Percentiles rank a stretch among this genome's conserved stretches.
These are phyloP conservation scores for Plenodomus biglobosus DNA, from an alignment of 2,329 filamentous ascomycete genomes.

Conservation along the genomic window DNA sequence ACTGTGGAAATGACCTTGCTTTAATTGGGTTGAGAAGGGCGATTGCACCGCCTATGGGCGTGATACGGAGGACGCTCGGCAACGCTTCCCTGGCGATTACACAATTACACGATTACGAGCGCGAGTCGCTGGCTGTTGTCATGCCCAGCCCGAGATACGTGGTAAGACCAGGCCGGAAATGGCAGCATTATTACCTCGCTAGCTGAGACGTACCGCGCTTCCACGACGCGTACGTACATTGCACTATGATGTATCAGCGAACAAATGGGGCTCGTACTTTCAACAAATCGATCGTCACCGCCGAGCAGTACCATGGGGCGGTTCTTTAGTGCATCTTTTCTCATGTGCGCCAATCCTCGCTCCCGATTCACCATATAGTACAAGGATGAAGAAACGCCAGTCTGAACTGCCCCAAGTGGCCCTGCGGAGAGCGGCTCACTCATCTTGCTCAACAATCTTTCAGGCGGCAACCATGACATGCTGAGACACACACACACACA, in stretches of 20 bases:
- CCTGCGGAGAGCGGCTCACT: no score
- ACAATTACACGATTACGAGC: slow-evolving; percentile 23
- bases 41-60: slow-evolving; percentile 22
- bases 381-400: not conserved
- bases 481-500: not conserved
- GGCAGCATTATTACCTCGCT: slow-evolving; percentile 39
- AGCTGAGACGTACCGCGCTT: slow-evolving; percentile 42
- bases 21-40: slow-evolving; percentile 24
- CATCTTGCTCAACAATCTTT: not conserved
- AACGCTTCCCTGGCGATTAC: slow-evolving; percentile 19
- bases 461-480: not conserved
- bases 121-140: slow-evolving; percentile 17
- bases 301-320: slow-evolving; percentile 22
- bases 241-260: slow-evolving; percentile 26
- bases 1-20: slow-evolving; percentile 34
- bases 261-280: slow-evolving; percentile 26
- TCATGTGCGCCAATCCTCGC: slow-evolving; percentile 19
- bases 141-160: slow-evolving; percentile 9
- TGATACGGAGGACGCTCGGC: slow-evolving; percentile 36
- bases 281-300: slow-evolving; percentile 18
- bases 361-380: not conserved
- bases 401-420: not conserved
- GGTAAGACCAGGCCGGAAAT: slow-evolving; percentile 27
- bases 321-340: slow-evolving; percentile 20
- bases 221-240: slow-evolving; percentile 31